Evolutionary conservation across 768 basidiomycete genomes (phyloP), one percentile per base, ranked within the genome.

Genomic region (Boletus subcaerulescens): DNA sequence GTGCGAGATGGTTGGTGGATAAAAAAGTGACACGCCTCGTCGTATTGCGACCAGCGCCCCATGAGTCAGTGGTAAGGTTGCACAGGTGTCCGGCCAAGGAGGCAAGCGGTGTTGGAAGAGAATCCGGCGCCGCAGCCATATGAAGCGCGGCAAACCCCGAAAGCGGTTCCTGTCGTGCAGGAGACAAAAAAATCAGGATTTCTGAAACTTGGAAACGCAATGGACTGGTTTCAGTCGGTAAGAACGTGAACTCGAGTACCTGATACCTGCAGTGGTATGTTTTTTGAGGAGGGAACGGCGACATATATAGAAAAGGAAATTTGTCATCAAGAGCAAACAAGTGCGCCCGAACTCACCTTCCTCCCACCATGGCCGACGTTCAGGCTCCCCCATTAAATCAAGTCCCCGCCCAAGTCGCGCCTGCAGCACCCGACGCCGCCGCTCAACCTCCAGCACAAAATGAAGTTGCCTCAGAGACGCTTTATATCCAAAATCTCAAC

Each of bases 401-500:
- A 43, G 66, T 69, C 22, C 55, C 70, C 12, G 62, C 68, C 35
- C 67, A 69, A 56, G 64, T 45, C 50, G 50, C 63, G 24, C 49
- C 65, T 14, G 31, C 65, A 4, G 52, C 48, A 9, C 57, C 66
- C 14, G 59, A 63, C 4, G 63, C 56, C 5, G 42, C 48, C 2
- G 39, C 57, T 1, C 55, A 62, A 38, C 50, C 63, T 38, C 60
- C 63, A 52, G 48, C 36, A 31, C 77, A 77, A 48, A 65, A 71
- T 17, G 83, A 86, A 62, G 50, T 74, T 59, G 75, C 77, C 48
- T 85, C 87, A 48, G 94, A 97, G 72, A 97, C 94, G 5, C 79
- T 97, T 24, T 98, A 98, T 68, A 89, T 98, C 65, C 93, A 96
- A 75, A 98, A 98, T 73, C 73, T 98, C 62, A 97, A 98, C 68